A percentile compares a stretch with the other conserved stretches of the same genome.
Evolutionary conservation across 2,329 filamentous ascomycete genomes (phyloP).

Genomic region (Lasiodiplodia sp.): DNA sequence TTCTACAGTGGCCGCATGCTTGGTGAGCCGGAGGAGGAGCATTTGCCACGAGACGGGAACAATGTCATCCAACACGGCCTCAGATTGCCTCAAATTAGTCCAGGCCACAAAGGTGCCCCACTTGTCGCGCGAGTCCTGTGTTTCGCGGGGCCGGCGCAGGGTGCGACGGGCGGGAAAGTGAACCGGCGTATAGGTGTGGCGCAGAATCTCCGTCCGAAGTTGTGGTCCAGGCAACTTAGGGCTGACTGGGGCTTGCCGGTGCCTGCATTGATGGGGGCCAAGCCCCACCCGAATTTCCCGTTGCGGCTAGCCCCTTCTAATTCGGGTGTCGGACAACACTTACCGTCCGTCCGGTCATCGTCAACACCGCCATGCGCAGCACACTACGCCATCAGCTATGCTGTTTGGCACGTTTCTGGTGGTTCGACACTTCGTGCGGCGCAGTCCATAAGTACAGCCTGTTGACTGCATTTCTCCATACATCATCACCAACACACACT

Average conservation of each 20-base stretch:
- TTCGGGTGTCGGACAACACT: not conserved
- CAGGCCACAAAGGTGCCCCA: not conserved
- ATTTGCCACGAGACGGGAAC: not conserved
- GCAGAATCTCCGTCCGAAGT: not conserved
- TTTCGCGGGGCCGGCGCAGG: not conserved
- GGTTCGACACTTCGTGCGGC: too few species aligned
- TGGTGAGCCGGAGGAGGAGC: not conserved
- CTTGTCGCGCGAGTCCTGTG: not conserved
- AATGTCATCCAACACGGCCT: not conserved
- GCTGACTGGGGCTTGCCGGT: not conserved
- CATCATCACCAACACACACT: too few species aligned
- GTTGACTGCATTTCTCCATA: too few species aligned
- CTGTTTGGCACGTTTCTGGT: too few species aligned
- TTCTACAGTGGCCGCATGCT: not conserved
- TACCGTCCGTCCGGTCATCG: slow-evolving; percentile 2
- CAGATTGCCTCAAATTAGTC: not conserved
- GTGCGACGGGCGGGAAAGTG: not conserved
- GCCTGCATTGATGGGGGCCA: not conserved
- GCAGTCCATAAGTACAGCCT: too few species aligned
- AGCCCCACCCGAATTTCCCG: not conserved
- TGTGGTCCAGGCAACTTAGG: not conserved
- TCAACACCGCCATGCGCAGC: not conserved
- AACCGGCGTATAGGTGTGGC: not conserved
- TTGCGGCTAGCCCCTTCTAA: not conserved
- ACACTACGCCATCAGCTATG: too few species aligned